phyloP scores from a whole-genome alignment of 352 stramenopile genomes.

The Phytophthora hybrid region DNA sequence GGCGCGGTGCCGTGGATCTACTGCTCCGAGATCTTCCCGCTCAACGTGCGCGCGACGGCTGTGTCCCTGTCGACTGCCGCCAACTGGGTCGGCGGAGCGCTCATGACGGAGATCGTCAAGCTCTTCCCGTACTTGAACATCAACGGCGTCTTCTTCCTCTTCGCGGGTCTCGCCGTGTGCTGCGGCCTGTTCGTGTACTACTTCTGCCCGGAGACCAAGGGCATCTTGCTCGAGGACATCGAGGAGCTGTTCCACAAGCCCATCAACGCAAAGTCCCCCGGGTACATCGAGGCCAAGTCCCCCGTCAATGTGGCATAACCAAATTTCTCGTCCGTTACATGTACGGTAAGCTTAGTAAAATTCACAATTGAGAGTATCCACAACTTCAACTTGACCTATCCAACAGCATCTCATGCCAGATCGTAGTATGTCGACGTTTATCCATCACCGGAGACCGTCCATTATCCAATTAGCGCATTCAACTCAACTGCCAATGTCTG shows the following conservation, averaged over 20 bases:
- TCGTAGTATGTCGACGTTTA: not conserved
- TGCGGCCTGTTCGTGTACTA: conserved; percentile 34
- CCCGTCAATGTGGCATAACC: conserved; percentile 31
- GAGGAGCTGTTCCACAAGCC: conserved; percentile 9
- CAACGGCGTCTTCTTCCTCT: conserved; percentile 39
- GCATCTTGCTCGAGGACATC: conserved; percentile 17
- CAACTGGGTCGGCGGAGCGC: conserved; percentile 54
- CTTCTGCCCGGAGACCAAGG: conserved; percentile 39
- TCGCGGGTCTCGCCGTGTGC: conserved; percentile 13
- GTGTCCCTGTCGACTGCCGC: conserved; percentile 46
- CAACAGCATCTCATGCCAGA: not conserved
- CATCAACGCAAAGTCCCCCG: conserved; percentile 25
- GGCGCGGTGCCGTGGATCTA: conserved; percentile 60
- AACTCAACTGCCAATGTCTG: conserved; percentile 4
- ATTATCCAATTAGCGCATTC: not conserved
- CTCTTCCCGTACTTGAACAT: conserved; percentile 19
- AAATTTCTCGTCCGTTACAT: too few relatives aligned
- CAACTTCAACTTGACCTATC: conserved; percentile 17
- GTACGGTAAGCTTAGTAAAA: too few relatives aligned
- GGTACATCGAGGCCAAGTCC: conserved; percentile 41
- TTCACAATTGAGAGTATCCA: too few relatives aligned
- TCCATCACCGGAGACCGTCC: not conserved
- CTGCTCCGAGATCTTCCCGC: conserved; percentile 60
- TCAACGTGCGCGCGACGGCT: conserved; percentile 53
- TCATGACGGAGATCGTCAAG: conserved; percentile 45